Base-by-base conservation (phyloP, 2,329 filamentous ascomycete species). In the Aaosphaeria arxii region DNA sequence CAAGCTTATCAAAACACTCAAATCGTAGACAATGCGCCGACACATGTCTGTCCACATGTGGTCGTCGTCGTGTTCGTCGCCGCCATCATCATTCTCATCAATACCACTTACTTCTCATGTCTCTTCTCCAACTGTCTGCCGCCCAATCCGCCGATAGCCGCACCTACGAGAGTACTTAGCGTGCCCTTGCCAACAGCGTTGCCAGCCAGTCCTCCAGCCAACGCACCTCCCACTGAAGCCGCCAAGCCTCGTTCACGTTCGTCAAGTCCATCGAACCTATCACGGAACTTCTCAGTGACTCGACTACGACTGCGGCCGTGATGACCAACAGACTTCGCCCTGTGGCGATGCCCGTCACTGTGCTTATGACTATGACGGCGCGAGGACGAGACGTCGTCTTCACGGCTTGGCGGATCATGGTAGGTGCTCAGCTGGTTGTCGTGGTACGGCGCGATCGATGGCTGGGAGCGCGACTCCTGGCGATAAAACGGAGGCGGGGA, bases 151-250 rank as follows among this genome's bases (percentile, higher is more conserved):
- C 66, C 66, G 28, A 67, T 63, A 24, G 66, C 67, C 30, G 62
- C 66, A 51, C 67, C 67, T 68, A 63, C 63, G 44, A 70, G 49
- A 46, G 66, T 65, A 40, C 66, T 68, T 53, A 71, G 63, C 55
- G 57, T 65, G 49, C 64, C 62, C 44, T 64, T 61, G 40, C 65
- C 64, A 43, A 67, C 45, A 47, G 57, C 51, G 40, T 58, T 64
- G 33, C 64, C 66, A 29, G 64, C 63, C 45, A 71, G 47, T 43
- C 66, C 67, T 49, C 67, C 67, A 40, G 62, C 67, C 56, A 71
- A 67, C 62, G 66, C 67, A 67, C 67, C 67, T 61, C 59, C 66
- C 57, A 66, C 57, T 47, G 63, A 62, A 54, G 67, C 66, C 42
- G 63, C 63, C 53, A 69, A 50, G 48, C 58, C 58, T 50, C 58